phyloP scores from a whole-genome alignment of 345 rosid species.

The Salix caprea region DNA sequence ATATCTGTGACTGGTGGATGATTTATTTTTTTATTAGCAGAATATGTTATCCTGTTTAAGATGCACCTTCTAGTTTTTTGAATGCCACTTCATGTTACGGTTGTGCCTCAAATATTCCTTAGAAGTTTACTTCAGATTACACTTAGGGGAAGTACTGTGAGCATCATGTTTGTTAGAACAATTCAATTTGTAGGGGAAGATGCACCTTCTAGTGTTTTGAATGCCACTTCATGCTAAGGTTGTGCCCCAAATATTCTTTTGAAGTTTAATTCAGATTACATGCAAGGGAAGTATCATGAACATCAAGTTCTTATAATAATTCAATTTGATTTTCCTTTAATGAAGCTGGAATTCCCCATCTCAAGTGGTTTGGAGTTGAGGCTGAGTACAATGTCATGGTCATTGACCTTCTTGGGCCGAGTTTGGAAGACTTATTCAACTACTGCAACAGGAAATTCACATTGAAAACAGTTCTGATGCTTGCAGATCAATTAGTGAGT shows the following conservation, averaged over 20 bases:
- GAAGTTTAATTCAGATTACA: not conserved
- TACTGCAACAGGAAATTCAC: conserved; percentile 70
- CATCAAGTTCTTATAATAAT: not conserved
- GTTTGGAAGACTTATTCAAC: conserved; percentile 84
- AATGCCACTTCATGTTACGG: not conserved
- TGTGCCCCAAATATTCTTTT: not conserved
- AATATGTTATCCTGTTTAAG: not conserved
- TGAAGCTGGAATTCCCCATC: conserved; percentile 79
- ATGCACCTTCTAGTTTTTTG: not conserved
- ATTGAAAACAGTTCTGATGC: conserved; percentile 77
- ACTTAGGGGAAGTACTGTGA: not conserved
- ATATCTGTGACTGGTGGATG: not conserved
- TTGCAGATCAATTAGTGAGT: conserved; percentile 79
- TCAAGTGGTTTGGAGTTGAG: conserved; percentile 85
- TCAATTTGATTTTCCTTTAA: conserved; percentile 5
- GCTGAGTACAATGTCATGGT: conserved; percentile 79
- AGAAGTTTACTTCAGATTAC: not conserved
- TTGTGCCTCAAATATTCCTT: not conserved
- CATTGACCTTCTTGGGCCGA: conserved; percentile 85
- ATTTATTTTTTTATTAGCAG: not conserved
- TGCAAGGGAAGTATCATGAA: not conserved
- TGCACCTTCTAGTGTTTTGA: not conserved
- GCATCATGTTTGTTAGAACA: not conserved
- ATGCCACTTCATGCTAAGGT: not conserved
- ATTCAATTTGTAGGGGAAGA: not conserved